phyloP scores from a whole-genome alignment of 2,329 filamentous ascomycete species.

The Trichoderma arundinaceum region DNA sequence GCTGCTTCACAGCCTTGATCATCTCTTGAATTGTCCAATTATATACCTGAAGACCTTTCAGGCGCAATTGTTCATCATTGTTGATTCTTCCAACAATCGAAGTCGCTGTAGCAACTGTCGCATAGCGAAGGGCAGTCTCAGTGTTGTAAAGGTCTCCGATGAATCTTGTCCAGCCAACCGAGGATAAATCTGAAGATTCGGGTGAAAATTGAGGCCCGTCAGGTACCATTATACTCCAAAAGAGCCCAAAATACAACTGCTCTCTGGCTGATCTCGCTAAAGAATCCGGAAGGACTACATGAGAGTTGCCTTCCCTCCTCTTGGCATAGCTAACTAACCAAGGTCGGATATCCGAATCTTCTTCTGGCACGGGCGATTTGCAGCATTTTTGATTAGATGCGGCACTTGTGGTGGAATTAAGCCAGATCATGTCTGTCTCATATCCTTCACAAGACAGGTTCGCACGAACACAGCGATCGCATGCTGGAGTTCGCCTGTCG shows the following conservation, averaged over 20 bases:
- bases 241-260: conserved; percentile 21
- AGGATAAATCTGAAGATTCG: conserved; percentile 15
- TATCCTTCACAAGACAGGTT: conserved; percentile 15
- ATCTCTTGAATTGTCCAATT: conserved; percentile 26
- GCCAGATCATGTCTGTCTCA: conserved; percentile 18
- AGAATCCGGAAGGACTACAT: background rate
- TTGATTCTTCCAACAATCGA: conserved; percentile 17
- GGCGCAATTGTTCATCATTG: conserved; percentile 12
- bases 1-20: conserved; percentile 20
- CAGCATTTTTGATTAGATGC: background rate
- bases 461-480: conserved; percentile 15
- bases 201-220: conserved; percentile 8
- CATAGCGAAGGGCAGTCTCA: conserved; percentile 20
- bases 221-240: conserved; percentile 20
- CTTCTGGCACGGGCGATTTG: background rate
- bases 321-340: conserved; percentile 21
- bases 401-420: background rate
- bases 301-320: background rate
- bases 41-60: conserved; percentile 23
- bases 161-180: conserved; percentile 18
- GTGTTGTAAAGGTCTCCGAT: conserved; percentile 10
- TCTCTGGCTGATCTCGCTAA: conserved; percentile 16
- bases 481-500: conserved; percentile 12
- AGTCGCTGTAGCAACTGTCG: conserved; percentile 11
- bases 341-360: background rate